Evolutionary conservation across 2,329 filamentous ascomycete genomes (phyloP).

Genomic region (Lasiodiplodia theobromae): DNA sequence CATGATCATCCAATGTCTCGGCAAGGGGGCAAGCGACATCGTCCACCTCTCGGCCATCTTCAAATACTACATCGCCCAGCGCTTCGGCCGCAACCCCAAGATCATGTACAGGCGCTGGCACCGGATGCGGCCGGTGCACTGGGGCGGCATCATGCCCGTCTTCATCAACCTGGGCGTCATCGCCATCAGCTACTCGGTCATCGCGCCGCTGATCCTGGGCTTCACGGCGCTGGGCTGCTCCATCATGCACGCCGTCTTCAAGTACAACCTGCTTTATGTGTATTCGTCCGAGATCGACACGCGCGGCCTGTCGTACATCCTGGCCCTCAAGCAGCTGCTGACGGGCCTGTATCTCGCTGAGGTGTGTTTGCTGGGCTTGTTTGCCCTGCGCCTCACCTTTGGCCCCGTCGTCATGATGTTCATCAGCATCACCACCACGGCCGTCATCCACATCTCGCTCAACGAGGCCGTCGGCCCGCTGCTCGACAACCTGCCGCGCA

Average conservation of each 20-base stretch:
- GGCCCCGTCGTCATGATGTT: constrained; percentile 88
- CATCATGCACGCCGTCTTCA: constrained; percentile 90
- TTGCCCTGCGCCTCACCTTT: constrained; percentile 75
- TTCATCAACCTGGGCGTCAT: constrained; percentile 98
- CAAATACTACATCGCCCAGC: constrained; percentile 81
- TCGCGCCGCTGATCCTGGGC: constrained; percentile 87
- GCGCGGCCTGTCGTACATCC: constrained; percentile 88
- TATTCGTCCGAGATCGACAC: constrained; percentile 89
- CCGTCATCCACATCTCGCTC: constrained; percentile 78
- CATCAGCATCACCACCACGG: constrained; percentile 72
- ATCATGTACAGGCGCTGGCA: constrained; percentile 89
- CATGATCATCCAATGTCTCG: constrained; percentile 84
- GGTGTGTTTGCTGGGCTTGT: constrained; percentile 84
- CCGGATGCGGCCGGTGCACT: constrained; percentile 76
- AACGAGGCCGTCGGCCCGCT: constrained; percentile 86
- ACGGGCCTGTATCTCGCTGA: constrained; percentile 96
- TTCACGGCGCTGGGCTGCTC: constrained; percentile 94
- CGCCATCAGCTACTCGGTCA: constrained; percentile 84
- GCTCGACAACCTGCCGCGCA: constrained; percentile 89
- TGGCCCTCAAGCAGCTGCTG: constrained; percentile 94
- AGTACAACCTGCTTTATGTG: constrained; percentile 95
- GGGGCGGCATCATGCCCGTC: constrained; percentile 93
- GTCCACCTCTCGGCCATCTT: constrained; percentile 80
- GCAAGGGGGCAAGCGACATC: constrained; percentile 79
- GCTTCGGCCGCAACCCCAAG: constrained; percentile 76